Evolutionary conservation across 1,284 basidiomycete species (phyloP).

Genomic region (Microstroma glucosiphilum): DNA sequence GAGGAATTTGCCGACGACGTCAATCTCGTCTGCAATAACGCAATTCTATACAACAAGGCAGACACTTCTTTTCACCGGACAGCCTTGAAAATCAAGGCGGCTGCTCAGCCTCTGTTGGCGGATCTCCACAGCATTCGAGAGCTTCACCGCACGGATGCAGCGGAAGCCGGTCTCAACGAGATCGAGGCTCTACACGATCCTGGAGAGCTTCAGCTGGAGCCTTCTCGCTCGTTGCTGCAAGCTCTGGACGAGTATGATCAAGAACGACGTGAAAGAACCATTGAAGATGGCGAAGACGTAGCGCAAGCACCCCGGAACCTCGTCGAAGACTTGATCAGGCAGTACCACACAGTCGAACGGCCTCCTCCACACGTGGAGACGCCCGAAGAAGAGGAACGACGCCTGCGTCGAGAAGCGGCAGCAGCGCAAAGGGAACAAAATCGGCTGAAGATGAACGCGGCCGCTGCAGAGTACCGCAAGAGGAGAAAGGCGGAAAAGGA

Average conservation of each 20-base stretch:
- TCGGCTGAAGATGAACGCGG: neutral
- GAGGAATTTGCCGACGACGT: constrained; percentile 76
- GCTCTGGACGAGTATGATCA: constrained; percentile 26
- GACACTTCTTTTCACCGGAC: constrained; percentile 68
- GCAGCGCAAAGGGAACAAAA: neutral
- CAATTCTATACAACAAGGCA: constrained; percentile 75
- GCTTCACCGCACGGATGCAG: constrained; percentile 18
- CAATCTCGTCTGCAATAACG: constrained; percentile 75
- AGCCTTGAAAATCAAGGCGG: constrained; percentile 65
- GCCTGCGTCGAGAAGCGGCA: neutral
- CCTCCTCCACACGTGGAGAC: neutral
- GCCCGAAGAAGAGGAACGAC: neutral
- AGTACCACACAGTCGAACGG: constrained; percentile 16
- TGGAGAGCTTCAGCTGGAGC: constrained; percentile 25
- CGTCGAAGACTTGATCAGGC: constrained; percentile 29
- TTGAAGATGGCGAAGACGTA: neutral
- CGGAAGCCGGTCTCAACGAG: neutral
- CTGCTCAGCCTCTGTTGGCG: constrained; percentile 56
- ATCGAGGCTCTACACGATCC: constrained; percentile 8
- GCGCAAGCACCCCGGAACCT: constrained; percentile 14
- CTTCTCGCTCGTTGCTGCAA: constrained; percentile 21
- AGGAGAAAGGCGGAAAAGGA: neutral
- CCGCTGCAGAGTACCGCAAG: neutral
- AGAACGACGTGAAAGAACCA: constrained; percentile 11
- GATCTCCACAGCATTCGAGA: constrained; percentile 50